Evolutionary conservation across 768 basidiomycete species (phyloP).

Genomic region (Xerocomellus dryophilus): DNA sequence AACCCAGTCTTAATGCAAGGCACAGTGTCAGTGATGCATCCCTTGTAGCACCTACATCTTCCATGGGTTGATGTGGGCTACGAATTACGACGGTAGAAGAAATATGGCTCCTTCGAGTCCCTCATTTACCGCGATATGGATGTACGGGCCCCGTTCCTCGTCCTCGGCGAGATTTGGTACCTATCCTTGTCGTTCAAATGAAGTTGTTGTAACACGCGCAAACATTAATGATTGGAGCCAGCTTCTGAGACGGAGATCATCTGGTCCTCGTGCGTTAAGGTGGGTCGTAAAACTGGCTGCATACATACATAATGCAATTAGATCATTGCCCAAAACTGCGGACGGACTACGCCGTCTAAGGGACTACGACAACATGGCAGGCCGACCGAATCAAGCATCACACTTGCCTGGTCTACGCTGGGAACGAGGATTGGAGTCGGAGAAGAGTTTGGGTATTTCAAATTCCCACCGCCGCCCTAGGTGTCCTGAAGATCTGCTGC

Average conservation of each 20-base stretch:
- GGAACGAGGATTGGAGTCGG: neutral
- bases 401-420: neutral
- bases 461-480: constrained; percentile 17
- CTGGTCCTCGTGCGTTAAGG: constrained; percentile 29
- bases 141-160: constrained; percentile 7
- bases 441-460: constrained; percentile 32
- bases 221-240: constrained; percentile 14
- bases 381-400: neutral
- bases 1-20: constrained; percentile 17
- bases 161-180: constrained; percentile 6
- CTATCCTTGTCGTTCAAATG: constrained; percentile 5
- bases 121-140: constrained; percentile 21
- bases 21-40: constrained; percentile 6
- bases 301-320: constrained; percentile 17
- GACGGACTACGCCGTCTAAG: neutral
- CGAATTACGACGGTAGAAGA: constrained; percentile 1
- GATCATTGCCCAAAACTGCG: neutral
- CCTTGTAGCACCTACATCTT: constrained; percentile 14
- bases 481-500: constrained; percentile 19
- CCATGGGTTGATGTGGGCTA: constrained; percentile 13
- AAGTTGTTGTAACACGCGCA: constrained; percentile 2
- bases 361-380: neutral
- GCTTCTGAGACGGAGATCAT: constrained; percentile 25
- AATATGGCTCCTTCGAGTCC: constrained; percentile 1
- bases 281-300: constrained; percentile 21